These are phyloP conservation scores for Wallacemonas sp. DNA, from an alignment of 208 protist genomes.

Conservation along the genomic window DNA sequence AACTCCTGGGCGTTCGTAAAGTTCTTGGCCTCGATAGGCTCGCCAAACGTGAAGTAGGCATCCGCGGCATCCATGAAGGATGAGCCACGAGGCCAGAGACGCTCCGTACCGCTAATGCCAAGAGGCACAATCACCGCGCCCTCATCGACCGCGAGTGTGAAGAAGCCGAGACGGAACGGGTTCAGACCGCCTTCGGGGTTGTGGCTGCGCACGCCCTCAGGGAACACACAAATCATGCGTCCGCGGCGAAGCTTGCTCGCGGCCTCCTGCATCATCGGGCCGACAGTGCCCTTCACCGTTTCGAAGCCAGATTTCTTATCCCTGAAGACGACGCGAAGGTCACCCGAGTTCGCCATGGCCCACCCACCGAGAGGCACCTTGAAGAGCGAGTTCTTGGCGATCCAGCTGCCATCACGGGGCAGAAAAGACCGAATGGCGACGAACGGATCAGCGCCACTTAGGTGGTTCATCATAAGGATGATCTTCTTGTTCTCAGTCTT, in stretches of 20 bases:
- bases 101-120: conserved; percentile 74
- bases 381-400: conserved; percentile 81
- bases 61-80: conserved; percentile 50
- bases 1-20: conserved; percentile 71
- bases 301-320: conserved; percentile 73
- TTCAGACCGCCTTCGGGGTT: conserved; percentile 63
- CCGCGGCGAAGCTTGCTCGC: conserved; percentile 61
- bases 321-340: conserved; percentile 74
- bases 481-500: conserved; percentile 59
- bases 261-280: conserved; percentile 79
- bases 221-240: conserved; percentile 83
- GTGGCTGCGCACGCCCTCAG: conserved; percentile 76
- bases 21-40: conserved; percentile 61
- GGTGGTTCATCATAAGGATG: conserved; percentile 88
- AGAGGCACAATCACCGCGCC: conserved; percentile 78
- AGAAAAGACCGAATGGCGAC: conserved; percentile 67
- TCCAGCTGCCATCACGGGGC: conserved; percentile 76
- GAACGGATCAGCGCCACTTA: conserved; percentile 80
- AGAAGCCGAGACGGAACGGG: conserved; percentile 85
- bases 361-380: conserved; percentile 84
- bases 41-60: conserved; percentile 75
- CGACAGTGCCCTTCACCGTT: conserved; percentile 79
- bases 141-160: conserved; percentile 74
- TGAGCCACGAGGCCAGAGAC: conserved; percentile 65
- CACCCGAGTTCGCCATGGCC: conserved; percentile 71